Conservation (phyloP, 306 rosid genomes). For the Sicyos baderoa region DNA sequence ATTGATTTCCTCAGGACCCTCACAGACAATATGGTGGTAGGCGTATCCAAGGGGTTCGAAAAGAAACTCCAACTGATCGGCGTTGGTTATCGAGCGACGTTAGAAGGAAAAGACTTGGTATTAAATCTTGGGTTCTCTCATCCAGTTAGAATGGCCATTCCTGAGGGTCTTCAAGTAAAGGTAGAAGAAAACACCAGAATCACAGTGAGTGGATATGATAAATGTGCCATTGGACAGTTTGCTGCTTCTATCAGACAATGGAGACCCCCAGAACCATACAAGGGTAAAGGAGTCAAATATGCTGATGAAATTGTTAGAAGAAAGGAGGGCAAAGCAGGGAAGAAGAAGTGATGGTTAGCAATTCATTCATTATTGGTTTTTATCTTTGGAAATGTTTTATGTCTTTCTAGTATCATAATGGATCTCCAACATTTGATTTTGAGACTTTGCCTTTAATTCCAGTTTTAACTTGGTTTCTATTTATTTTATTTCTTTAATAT, state of each 20-base stretch:
- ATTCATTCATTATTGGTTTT: conserved; percentile 10
- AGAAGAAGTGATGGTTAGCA: conserved; percentile 50
- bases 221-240: conserved; percentile 78
- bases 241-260: conserved; percentile 84
- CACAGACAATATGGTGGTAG: conserved; percentile 80
- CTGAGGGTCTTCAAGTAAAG: conserved; percentile 64
- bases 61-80: conserved; percentile 86
- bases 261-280: conserved; percentile 99
- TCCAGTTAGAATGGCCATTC: conserved; percentile 82
- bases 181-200: conserved; percentile 88
- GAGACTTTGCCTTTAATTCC: too few species aligned
- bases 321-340: conserved; percentile 94
- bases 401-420: neutral
- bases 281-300: conserved; percentile 95
- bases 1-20: conserved; percentile 58
- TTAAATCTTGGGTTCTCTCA: conserved; percentile 95
- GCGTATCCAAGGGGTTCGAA: conserved; percentile 95
- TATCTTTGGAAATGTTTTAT: neutral
- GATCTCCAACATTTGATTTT: neutral
- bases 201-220: conserved; percentile 74
- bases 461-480: too few species aligned
- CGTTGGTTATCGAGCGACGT: conserved; percentile 84
- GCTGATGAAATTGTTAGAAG: conserved; percentile 83
- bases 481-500: too few species aligned
- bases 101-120: conserved; percentile 73